Conservation (phyloP, 1,284 basidiomycete genomes). For the Rhodotorula sp. region DNA sequence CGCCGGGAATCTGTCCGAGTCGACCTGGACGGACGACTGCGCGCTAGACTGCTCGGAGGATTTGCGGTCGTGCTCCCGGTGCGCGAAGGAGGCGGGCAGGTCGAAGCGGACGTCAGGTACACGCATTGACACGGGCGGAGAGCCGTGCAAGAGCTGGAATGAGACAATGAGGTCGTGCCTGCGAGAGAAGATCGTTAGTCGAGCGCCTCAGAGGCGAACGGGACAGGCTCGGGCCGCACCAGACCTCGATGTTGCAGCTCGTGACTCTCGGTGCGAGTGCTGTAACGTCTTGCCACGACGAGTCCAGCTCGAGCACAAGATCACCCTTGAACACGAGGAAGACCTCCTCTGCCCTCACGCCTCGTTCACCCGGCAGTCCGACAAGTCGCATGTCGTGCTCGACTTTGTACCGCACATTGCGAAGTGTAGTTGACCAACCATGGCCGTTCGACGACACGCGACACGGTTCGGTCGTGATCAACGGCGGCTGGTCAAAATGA, state of each 20-base stretch:
- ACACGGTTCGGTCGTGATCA: no score
- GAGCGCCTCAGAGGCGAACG: background rate
- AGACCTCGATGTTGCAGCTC: constrained; percentile 2
- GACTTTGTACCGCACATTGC: no score
- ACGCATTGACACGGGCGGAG: background rate
- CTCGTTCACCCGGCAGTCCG: background rate
- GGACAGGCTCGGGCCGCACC: background rate
- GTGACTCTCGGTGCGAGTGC: background rate
- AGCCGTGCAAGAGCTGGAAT: background rate
- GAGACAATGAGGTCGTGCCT: constrained; percentile 6
- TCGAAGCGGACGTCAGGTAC: background rate
- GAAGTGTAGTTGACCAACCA: no score
- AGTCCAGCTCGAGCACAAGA: background rate
- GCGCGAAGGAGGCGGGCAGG: background rate
- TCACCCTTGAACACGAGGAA: background rate
- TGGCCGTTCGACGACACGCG: no score
- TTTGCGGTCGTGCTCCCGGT: no score
- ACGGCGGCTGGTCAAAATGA: no score
- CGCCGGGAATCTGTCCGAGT: background rate
- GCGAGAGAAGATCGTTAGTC: background rate
- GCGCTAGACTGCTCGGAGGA: background rate
- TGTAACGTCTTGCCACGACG: background rate
- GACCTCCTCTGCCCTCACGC: background rate
- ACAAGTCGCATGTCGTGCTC: background rate
- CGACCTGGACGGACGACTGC: background rate